Evolutionary conservation across 2,329 filamentous ascomycete species (phyloP), one percentile per base, ranked within the genome.

Genomic region (Elsinoe arachidis): DNA sequence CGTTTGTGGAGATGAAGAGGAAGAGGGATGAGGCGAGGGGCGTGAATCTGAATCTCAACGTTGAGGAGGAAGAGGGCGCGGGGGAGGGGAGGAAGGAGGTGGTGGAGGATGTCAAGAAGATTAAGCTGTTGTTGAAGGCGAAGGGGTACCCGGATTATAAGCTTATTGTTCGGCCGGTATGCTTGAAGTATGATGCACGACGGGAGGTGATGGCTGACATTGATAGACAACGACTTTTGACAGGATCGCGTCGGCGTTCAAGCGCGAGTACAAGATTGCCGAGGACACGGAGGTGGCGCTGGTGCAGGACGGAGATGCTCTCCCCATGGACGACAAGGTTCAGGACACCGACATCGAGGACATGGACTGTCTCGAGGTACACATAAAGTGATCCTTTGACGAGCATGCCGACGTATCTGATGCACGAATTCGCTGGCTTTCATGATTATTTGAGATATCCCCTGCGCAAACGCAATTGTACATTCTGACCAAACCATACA

Each of bases 291-390:
- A 77, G 0, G 72, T 93, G 2, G 77, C 78, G 37, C 73, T 95
- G 10, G 76, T 79, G 63, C 91, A 90, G 69, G 90, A 95, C 63
- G 90, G 90, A 12, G 88, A 91, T 53, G 73, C 75, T 47, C 73
- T 95, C 26, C 80, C 85, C 12, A 78, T 80, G 15, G 75, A 82
- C 1, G 72, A 74, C 30, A 80, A 78, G 1, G 77, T 93, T 46
- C 76, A 76, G 44, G 83, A 87, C 35, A 79, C 84, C 2, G 89
- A 90, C 15, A 81, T 95, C 39, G 82, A 82, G 46, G 86, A 95
- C 64, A 78, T 84, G 74, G 88, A 92, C 68, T 78, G 80, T 26
- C 74, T 95, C 34, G 89, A 95, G 69, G 86, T 93, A 19, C 78
- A 86, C 62, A 70, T 90, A 56, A 81, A 77, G 62, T 82, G 61